Evolutionary conservation across 345 rosid genomes (phyloP).

Genomic region (Linum tenue): DNA sequence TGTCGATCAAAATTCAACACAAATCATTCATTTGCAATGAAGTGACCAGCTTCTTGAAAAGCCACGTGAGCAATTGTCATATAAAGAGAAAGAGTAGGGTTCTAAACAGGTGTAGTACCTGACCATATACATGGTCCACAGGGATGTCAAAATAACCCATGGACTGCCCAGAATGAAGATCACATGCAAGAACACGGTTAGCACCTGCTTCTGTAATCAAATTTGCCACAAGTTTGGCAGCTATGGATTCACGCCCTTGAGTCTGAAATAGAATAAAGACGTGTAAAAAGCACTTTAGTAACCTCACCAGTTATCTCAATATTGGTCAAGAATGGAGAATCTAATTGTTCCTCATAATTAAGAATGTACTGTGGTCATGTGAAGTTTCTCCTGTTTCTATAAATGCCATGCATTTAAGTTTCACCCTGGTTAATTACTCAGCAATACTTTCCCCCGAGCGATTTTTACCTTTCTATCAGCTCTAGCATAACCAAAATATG

Average conservation of each 20-base stretch:
- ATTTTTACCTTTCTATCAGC: constrained; percentile 88
- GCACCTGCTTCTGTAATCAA: constrained; percentile 95
- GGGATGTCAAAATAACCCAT: constrained; percentile 99
- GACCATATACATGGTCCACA: constrained; percentile 93
- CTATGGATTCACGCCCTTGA: constrained; percentile 96
- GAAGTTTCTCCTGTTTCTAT: neutral
- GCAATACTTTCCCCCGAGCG: neutral
- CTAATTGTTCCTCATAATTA: neutral
- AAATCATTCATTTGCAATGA: neutral
- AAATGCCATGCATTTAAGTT: neutral
- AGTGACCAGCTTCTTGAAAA: neutral
- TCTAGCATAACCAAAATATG: constrained; percentile 94
- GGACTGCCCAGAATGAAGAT: constrained; percentile 98
- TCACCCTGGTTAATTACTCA: neutral
- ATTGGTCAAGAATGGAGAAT: no score
- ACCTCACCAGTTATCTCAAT: neutral
- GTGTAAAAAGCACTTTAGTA: neutral
- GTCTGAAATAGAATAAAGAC: constrained; percentile 42
- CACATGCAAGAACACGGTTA: constrained; percentile 95
- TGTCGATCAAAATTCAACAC: neutral
- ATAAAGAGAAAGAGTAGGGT: neutral
- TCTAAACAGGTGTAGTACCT: constrained; percentile 34
- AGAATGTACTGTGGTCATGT: constrained; percentile 4
- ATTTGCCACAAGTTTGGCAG: constrained; percentile 93
- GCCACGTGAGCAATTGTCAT: neutral